A percentile compares a stretch with the other conserved stretches of the same genome.
These are phyloP conservation scores for Thuja plicata DNA, from an alignment of 83 land plant species.

Conservation along the genomic window DNA sequence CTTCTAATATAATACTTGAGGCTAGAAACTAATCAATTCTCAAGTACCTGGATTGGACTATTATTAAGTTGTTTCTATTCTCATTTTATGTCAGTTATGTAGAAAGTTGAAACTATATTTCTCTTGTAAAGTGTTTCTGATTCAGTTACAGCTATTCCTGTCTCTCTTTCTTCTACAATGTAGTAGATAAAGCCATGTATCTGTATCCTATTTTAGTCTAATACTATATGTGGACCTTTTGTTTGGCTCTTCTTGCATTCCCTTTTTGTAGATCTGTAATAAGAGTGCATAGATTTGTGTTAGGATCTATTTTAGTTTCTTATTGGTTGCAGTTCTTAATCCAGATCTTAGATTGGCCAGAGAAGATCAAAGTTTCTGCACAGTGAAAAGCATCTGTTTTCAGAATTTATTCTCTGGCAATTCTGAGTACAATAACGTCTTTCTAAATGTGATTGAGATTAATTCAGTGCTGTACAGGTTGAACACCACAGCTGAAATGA, in stretches of 20 bases:
- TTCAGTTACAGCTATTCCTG: not conserved
- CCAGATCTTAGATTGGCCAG: not conserved
- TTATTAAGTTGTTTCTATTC: not conserved
- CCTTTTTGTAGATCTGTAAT: not conserved
- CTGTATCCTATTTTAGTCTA: not conserved
- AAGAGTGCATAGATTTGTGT: not conserved
- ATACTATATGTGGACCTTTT: not conserved
- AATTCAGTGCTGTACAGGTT: not conserved
- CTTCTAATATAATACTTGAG: not conserved
- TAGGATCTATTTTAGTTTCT: not conserved
- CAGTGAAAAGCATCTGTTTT: too few relatives aligned
- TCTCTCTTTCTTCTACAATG: not conserved
- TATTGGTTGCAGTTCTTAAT: not conserved
- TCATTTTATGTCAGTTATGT: not conserved
- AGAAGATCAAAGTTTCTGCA: not conserved
- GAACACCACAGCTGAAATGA: not conserved
- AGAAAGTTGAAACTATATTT: not conserved
- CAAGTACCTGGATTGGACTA: not conserved
- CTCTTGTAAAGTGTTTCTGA: not conserved
- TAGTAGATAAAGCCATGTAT: not conserved
- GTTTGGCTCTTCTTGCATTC: not conserved
- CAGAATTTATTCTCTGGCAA: not conserved
- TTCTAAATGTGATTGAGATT: not conserved
- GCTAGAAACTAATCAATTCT: not conserved
- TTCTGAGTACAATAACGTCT: not conserved